phyloP scores from a whole-genome alignment of 257 asterid species.

The Przewalskia tangutica region DNA sequence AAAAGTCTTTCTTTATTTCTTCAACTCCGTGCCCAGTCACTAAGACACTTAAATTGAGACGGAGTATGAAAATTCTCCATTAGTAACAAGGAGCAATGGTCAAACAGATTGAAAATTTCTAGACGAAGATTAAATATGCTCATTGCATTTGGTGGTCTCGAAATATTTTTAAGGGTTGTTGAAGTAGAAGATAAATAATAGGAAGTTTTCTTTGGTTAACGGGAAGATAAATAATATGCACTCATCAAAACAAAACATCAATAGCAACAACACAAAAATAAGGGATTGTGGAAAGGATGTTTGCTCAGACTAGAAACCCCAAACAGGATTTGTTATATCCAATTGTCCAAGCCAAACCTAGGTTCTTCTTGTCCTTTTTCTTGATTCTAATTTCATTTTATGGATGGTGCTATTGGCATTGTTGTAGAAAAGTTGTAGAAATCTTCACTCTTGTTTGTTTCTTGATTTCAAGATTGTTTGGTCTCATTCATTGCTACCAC shows the following conservation, averaged over 20 bases:
- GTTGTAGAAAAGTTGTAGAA: background rate
- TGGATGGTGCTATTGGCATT: background rate
- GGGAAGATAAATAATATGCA: background rate
- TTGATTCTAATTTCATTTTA: background rate
- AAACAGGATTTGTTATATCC: background rate
- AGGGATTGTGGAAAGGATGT: background rate
- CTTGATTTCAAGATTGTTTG: slow-evolving; percentile 8
- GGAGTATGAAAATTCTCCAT: background rate
- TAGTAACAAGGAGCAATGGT: background rate
- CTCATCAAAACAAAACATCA: background rate
- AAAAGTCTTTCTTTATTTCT: no score
- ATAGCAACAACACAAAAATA: background rate
- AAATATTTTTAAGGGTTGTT: background rate
- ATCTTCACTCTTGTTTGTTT: background rate
- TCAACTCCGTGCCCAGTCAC: no score
- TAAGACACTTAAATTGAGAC: no score
- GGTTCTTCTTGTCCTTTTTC: background rate
- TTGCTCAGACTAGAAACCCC: background rate
- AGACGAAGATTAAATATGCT: background rate
- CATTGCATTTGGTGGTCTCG: background rate
- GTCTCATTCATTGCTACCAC: slow-evolving; percentile 8
- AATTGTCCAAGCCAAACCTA: background rate
- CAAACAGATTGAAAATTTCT: background rate
- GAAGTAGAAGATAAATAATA: background rate
- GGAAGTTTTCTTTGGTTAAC: background rate